phyloP scores from a whole-genome alignment of 2,329 filamentous ascomycete genomes.

The Claviceps fusiformis region DNA sequence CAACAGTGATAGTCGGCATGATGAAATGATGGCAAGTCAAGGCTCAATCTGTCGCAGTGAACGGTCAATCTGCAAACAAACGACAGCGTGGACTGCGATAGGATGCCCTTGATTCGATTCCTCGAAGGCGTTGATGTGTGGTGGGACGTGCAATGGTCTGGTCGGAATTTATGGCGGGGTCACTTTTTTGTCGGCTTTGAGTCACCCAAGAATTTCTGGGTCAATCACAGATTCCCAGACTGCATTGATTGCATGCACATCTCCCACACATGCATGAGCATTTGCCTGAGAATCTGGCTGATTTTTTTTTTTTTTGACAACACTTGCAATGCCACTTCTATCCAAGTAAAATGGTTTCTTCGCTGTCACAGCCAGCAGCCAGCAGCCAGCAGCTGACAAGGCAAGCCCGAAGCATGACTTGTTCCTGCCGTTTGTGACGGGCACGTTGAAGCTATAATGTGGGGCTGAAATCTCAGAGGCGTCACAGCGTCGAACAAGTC shows the following conservation, averaged over 20 bases:
- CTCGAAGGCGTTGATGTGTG: conserved; percentile 3
- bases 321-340: too few relatives aligned
- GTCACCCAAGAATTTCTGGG: background rate
- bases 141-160: background rate
- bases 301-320: too few relatives aligned
- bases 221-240: too few relatives aligned
- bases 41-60: conserved; percentile 7
- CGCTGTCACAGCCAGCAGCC: too few relatives aligned
- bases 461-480: background rate
- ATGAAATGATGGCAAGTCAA: conserved; percentile 13
- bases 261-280: too few relatives aligned
- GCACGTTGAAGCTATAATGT: background rate
- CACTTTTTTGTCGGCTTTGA: background rate
- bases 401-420: background rate
- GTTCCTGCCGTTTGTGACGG: background rate
- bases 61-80: background rate
- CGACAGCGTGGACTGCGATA: background rate
- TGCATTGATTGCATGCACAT: too few relatives aligned
- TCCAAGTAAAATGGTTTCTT: too few relatives aligned
- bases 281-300: too few relatives aligned
- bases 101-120: background rate
- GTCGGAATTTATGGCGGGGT: conserved; percentile 3
- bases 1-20: conserved; percentile 94
- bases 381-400: background rate
- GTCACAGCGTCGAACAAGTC: background rate